These are phyloP conservation scores for Fraxinus floribunda DNA, from an alignment of 305 asterid genomes.

Conservation along the genomic window DNA sequence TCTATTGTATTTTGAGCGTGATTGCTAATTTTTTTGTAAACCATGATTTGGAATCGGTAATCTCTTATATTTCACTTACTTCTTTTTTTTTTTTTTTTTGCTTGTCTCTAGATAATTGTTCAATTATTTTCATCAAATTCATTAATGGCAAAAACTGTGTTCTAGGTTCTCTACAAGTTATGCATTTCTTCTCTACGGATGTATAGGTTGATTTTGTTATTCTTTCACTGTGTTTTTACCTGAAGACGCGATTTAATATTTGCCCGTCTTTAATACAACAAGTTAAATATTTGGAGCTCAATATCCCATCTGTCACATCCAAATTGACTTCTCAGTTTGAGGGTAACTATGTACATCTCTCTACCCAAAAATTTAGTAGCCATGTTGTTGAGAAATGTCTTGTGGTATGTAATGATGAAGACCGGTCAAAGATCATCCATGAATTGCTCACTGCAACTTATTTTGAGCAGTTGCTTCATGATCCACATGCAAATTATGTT, in stretches of 20 bases:
- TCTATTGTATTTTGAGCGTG: neutral
- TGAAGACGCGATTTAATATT: slow-evolving; percentile 23
- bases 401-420: slow-evolving; percentile 43
- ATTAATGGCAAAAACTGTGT: neutral
- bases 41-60: neutral
- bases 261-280: too few relatives aligned
- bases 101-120: neutral
- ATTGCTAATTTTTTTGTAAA: neutral
- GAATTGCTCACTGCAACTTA: slow-evolving; percentile 67
- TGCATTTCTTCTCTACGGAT: neutral
- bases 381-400: slow-evolving; percentile 93
- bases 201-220: neutral
- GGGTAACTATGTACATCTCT: slow-evolving; percentile 70
- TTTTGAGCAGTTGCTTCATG: slow-evolving; percentile 87
- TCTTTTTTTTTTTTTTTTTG: neutral
- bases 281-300: slow-evolving; percentile 71
- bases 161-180: neutral
- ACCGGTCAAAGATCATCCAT: slow-evolving; percentile 55
- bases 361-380: slow-evolving; percentile 81
- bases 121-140: neutral
- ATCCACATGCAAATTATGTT: slow-evolving; percentile 92
- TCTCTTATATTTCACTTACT: neutral
- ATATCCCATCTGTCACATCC: slow-evolving; percentile 54
- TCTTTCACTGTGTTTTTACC: neutral
- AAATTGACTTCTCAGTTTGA: slow-evolving; percentile 60